These are phyloP conservation scores for Peronospora belbahrii DNA, from an alignment of 352 stramenopile genomes.

Conservation along the genomic window DNA sequence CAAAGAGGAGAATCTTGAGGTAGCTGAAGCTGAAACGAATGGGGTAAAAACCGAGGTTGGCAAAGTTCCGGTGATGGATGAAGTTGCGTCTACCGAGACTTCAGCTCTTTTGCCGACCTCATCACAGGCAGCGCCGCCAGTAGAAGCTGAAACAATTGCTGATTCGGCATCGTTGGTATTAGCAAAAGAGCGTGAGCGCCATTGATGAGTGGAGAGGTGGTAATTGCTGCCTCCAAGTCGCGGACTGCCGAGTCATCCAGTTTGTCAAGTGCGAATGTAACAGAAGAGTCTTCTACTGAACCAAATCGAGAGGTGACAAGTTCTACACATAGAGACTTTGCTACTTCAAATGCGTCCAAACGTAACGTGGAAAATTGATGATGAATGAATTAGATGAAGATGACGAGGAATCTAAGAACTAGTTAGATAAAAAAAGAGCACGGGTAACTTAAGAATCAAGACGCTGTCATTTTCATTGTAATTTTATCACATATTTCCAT, in stretches of 20 bases:
- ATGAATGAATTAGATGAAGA: too few relatives aligned
- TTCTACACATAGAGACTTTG: conserved; percentile 7
- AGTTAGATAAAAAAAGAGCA: conserved; percentile 26
- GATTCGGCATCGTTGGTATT: conserved; percentile 12
- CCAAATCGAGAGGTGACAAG: conserved; percentile 14
- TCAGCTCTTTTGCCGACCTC: neutral
- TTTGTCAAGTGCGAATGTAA: conserved; percentile 2
- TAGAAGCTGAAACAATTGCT: conserved; percentile 16
- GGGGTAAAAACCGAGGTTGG: conserved; percentile 4
- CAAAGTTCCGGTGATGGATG: neutral
- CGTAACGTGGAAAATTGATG: too few relatives aligned
- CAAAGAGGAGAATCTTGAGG: conserved; percentile 1
- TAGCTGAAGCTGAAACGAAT: neutral
- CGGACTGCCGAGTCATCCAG: conserved; percentile 3
- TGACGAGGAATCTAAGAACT: too few relatives aligned
- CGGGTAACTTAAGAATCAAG: conserved; percentile 19
- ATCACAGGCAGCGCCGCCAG: conserved; percentile 8
- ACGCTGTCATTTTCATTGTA: conserved; percentile 3
- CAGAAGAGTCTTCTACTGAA: conserved; percentile 3
- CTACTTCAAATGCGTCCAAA: conserved; percentile 16
- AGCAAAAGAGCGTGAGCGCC: conserved; percentile 3
- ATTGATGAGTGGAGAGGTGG: neutral
- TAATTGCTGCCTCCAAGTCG: neutral
- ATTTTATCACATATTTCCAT: conserved; percentile 1
- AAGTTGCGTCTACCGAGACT: conserved; percentile 1